phyloP scores from a whole-genome alignment of 345 rosid genomes.

The Atalantia buxifolia region DNA sequence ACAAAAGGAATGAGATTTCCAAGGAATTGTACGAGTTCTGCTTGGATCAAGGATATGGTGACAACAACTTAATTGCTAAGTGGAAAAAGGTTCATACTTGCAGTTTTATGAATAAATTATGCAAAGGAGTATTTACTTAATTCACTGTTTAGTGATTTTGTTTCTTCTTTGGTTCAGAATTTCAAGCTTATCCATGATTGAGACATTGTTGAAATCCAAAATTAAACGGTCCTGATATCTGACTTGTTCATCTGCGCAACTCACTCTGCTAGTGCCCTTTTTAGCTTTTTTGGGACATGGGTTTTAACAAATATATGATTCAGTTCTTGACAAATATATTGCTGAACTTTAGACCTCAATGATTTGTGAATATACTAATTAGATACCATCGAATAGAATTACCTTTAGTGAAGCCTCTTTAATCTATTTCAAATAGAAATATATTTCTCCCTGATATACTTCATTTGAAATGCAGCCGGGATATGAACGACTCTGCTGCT shows the following conservation, averaged over 20 bases:
- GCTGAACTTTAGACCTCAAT: neutral
- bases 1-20: constrained; percentile 64
- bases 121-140: neutral
- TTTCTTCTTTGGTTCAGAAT: neutral
- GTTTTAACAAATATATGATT: neutral
- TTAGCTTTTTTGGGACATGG: neutral
- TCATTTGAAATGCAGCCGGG: constrained; percentile 53
- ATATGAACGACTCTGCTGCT: constrained; percentile 82
- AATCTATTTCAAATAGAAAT: neutral
- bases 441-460: neutral
- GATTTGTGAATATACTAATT: neutral
- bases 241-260: neutral
- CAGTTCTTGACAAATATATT: neutral
- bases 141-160: neutral
- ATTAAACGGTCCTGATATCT: neutral
- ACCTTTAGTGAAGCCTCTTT: neutral
- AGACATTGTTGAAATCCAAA: neutral
- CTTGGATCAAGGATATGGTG: constrained; percentile 73
- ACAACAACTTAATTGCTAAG: constrained; percentile 62
- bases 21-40: constrained; percentile 77
- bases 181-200: neutral
- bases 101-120: neutral
- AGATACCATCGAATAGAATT: neutral
- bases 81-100: constrained; percentile 54
- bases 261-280: neutral